Evolutionary conservation across 352 stramenopile species (phyloP).

Genomic region (Thalassiosira livingstoniorum): DNA sequence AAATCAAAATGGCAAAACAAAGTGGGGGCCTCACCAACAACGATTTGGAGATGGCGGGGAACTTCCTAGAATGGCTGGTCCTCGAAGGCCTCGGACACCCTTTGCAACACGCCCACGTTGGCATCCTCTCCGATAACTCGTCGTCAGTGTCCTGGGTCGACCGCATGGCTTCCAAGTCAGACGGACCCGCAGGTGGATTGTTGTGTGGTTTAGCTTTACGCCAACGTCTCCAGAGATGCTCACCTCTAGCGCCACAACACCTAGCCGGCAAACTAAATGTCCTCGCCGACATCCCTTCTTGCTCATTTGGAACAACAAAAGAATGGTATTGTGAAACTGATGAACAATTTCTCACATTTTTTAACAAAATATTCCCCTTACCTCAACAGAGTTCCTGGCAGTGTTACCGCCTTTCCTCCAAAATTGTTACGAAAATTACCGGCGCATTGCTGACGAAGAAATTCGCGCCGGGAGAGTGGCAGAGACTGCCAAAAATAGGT

Average conservation of each 20-base stretch:
- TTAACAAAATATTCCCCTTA: slow-evolving; percentile 39
- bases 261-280: slow-evolving; percentile 32
- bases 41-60: slow-evolving; percentile 45
- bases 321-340: slow-evolving; percentile 46
- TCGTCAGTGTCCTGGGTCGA: slow-evolving; percentile 35
- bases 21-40: slow-evolving; percentile 44
- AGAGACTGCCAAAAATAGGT: background rate
- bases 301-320: slow-evolving; percentile 27
- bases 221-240: background rate
- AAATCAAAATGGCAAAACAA: slow-evolving; percentile 7
- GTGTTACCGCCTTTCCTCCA: slow-evolving; percentile 4
- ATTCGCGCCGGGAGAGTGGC: slow-evolving; percentile 4
- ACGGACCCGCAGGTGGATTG: slow-evolving; percentile 18
- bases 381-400: slow-evolving; percentile 38
- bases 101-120: slow-evolving; percentile 2
- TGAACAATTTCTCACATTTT: slow-evolving; percentile 32
- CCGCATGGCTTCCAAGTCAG: slow-evolving; percentile 1
- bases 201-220: background rate
- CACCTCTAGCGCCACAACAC: slow-evolving; percentile 33
- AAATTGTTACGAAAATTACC: slow-evolving; percentile 23
- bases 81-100: slow-evolving; percentile 29
- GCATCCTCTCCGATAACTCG: slow-evolving; percentile 30
- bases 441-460: slow-evolving; percentile 16
- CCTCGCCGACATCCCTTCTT: slow-evolving; percentile 36
- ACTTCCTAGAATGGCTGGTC: slow-evolving; percentile 34